These are phyloP conservation scores for Daldinia grandis DNA, from an alignment of 495 filamentous ascomycete species.

Conservation along the genomic window DNA sequence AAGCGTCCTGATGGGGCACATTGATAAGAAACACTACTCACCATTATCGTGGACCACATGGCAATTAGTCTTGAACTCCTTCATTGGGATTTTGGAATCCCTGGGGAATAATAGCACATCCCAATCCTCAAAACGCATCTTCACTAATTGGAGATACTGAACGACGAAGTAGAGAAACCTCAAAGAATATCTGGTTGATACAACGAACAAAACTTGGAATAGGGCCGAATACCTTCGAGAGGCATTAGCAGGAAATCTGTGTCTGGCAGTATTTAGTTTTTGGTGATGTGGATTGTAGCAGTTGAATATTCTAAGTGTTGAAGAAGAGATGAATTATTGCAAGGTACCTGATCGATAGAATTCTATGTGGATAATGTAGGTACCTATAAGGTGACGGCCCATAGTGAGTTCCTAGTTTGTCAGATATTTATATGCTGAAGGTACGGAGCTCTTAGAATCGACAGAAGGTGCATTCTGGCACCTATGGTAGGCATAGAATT, in stretches of 20 bases:
- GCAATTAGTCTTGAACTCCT: slow-evolving; percentile 88
- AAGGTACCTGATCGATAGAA: not conserved
- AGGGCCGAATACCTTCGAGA: slow-evolving; percentile 17
- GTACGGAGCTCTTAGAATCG: not conserved
- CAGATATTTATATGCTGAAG: slow-evolving; percentile 12
- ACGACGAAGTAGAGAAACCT: slow-evolving; percentile 36
- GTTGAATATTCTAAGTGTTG: slow-evolving; percentile 19
- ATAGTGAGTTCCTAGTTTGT: slow-evolving; percentile 21
- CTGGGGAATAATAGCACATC: slow-evolving; percentile 83
- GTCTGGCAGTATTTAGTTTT: slow-evolving; percentile 17
- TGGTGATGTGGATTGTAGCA: slow-evolving; percentile 16
- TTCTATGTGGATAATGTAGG: slow-evolving; percentile 21
- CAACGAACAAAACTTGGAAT: slow-evolving; percentile 22
- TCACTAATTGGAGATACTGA: slow-evolving; percentile 39
- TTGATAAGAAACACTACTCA: slow-evolving; percentile 42
- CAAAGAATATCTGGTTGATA: slow-evolving; percentile 35
- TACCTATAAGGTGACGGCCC: not conserved
- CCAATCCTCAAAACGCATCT: slow-evolving; percentile 87
- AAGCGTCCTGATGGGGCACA: not conserved
- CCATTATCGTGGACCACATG: slow-evolving; percentile 74
- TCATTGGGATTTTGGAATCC: slow-evolving; percentile 69
- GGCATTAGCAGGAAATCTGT: slow-evolving; percentile 14
- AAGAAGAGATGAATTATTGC: slow-evolving; percentile 12
- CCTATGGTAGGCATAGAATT: no score
- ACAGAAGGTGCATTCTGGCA: not conserved